Evolutionary conservation across 1,284 basidiomycete genomes (phyloP), one percentile per base, ranked within the genome.

Genomic region (Heliocybe sulcata): DNA sequence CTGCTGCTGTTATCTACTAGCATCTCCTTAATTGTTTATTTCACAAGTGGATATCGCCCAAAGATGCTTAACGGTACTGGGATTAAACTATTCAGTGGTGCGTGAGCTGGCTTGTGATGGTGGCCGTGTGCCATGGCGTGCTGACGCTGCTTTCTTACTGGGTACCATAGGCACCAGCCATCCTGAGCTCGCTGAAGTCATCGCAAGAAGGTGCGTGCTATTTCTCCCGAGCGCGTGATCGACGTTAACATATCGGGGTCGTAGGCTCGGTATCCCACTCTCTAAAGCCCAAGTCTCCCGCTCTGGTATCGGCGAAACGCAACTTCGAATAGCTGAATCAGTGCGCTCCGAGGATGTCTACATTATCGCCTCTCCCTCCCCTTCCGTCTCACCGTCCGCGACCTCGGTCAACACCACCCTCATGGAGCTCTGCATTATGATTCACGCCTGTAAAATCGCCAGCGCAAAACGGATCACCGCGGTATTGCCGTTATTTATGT

Each of bases 351-450:
- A 94, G 72, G 97, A 99, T 72, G 97, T 99, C 55, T 99, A 99
- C 78, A 98, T 99, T 71, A 87, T 99, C 80, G 98, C 96, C 76
- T 96, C 94, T 29, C 91, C 90, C 11, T 91, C 88, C 67, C 89
- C 89, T 54, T 80, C 84, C 55, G 83, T 94, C 65, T 9, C 38
- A 6, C 38, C 38, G 38, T 42, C 38, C 38, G 38, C 38, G 38
- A 29, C 23, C 6, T 25, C 47, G 22, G 47, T 49, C 4, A 94
- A 94, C 72, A 94, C 92, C 16, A 80, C 92, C 52, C 81, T 97
- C 58, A 94, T 96, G 88, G 94, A 98, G 72, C 81, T 98, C 51
- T 96, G 96, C 70, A 99, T 99, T 70, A 98, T 99, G 95, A 97
- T 98, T 65, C 96, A 99, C 70, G 96, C 97, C 14, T 98, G 97